Evolutionary conservation across 106 monocot genomes (phyloP).

Genomic region (Allium fistulosum): DNA sequence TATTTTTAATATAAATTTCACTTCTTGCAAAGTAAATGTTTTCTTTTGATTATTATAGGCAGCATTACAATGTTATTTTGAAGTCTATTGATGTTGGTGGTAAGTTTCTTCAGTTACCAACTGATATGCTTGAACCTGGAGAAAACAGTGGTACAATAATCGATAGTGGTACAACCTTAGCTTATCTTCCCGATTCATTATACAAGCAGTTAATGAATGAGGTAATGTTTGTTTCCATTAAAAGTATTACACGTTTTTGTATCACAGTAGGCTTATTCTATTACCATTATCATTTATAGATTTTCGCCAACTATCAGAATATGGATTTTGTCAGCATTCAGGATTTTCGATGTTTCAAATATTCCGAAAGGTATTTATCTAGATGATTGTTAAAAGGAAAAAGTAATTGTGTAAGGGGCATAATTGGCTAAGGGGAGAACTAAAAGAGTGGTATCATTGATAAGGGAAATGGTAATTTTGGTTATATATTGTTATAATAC

Average conservation of each 20-base stretch:
- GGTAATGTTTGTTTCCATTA: conserved; percentile 27
- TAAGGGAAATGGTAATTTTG: too few species aligned
- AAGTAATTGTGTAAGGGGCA: too few species aligned
- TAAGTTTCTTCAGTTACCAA: conserved; percentile 44
- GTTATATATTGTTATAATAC: too few species aligned
- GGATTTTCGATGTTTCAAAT: conserved; percentile 63
- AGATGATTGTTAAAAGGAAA: not conserved
- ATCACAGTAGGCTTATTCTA: conserved; percentile 5
- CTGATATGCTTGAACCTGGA: conserved; percentile 60
- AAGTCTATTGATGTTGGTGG: conserved; percentile 81
- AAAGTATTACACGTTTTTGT: not conserved
- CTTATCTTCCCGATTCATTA: conserved; percentile 78
- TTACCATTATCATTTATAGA: conserved; percentile 14
- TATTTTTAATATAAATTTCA: too few species aligned
- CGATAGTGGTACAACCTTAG: conserved; percentile 93
- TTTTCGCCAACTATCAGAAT: conserved; percentile 48
- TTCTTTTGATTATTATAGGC: conserved; percentile 32
- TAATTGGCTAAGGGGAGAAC: too few species aligned
- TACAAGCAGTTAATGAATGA: conserved; percentile 51
- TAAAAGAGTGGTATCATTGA: too few species aligned
- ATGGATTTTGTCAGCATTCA: conserved; percentile 34
- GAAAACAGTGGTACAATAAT: conserved; percentile 79
- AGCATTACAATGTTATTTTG: conserved; percentile 92
- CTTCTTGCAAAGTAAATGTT: not conserved
- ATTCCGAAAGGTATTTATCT: conserved; percentile 46